Evolutionary conservation across 2,329 filamentous ascomycete species (phyloP).

Genomic region (Cryphonectria carpinicola): DNA sequence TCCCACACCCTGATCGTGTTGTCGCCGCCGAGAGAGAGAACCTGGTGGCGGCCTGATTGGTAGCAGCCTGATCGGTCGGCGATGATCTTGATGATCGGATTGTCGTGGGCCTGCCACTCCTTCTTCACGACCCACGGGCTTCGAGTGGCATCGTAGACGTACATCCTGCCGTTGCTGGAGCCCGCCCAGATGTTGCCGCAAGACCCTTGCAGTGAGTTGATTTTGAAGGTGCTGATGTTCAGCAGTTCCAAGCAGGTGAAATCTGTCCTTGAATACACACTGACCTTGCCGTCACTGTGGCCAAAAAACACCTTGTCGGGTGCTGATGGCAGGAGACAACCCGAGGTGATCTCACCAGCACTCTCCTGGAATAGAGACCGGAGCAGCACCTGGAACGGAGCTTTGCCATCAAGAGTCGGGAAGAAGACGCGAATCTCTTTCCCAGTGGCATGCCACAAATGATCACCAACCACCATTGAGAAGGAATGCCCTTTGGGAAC

Average conservation of each 20-base stretch:
- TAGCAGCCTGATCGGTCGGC: constrained; percentile 83
- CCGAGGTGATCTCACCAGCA: constrained; percentile 86
- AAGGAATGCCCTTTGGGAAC: constrained; percentile 83
- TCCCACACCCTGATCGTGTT: constrained; percentile 88
- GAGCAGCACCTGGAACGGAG: constrained; percentile 75
- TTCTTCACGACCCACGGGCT: constrained; percentile 91
- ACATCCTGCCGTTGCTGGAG: constrained; percentile 92
- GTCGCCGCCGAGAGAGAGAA: constrained; percentile 85
- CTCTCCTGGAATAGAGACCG: constrained; percentile 71
- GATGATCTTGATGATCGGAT: constrained; percentile 76
- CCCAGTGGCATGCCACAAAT: constrained; percentile 85
- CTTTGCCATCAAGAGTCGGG: constrained; percentile 69
- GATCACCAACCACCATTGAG: constrained; percentile 82
- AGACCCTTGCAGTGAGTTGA: constrained; percentile 82
- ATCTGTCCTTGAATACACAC: constrained; percentile 81
- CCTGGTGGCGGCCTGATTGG: constrained; percentile 80
- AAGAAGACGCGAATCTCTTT: constrained; percentile 86
- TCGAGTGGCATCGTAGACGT: constrained; percentile 82
- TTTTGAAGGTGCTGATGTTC: constrained; percentile 92
- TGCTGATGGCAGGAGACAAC: constrained; percentile 73
- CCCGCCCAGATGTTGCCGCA: constrained; percentile 88
- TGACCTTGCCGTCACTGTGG: constrained; percentile 91
- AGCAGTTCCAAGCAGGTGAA: constrained; percentile 79
- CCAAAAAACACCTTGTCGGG: constrained; percentile 86
- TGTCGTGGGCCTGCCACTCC: constrained; percentile 91